Evolutionary conservation across 2,329 filamentous ascomycete genomes (phyloP), one percentile per base, ranked within the genome.

Genomic region (Alternaria conjuncta): DNA sequence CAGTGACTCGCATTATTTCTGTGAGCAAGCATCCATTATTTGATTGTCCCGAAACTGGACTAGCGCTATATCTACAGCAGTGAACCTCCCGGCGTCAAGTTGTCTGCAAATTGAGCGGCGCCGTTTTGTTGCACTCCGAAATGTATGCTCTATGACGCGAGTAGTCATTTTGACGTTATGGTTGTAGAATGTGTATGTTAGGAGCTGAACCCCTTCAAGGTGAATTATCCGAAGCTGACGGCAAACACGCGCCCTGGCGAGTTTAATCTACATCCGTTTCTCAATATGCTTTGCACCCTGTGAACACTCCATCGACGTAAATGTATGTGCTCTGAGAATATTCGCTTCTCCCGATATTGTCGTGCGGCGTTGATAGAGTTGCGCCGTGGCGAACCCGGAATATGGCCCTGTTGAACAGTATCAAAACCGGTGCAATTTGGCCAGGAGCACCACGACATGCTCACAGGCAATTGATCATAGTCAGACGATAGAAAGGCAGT

Each of bases 121-220:
- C 49, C 49, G 49, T 53, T 41, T 53, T 53, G 30, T 53, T 53
- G 30, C 49, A 53, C 49, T 53, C 13, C 49, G 30, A 53, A 30
- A 53, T 36, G 3, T 13, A 53, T 23, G 49, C n/a, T 15, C 4
- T 11, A 36, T n/a, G 12, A 15, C 21, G 13, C 15, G 28, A 36
- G 15, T 36, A n/a, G 20, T 18, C 9, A 41, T 41, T 11, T 11
- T 41, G 36, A 41, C 8, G 36, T 41, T 41, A 18, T 41, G 36
- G 15, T 41, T n/a, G 36, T 41, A 5, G 36, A 18, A 1, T 18
- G 15, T 41, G 36, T 41, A 41, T 41, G 32, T 41, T 4, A 1
- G 36, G 36, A 41, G 15, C 15, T 41, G 36, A 10, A 41, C 0
- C 0, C 36, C 0, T 6, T 1, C 15, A 41, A 41, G 36, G 36